Evolutionary conservation across 1,139 yeast species (phyloP), one percentile per base, ranked within the genome.

Genomic region (Saccharomyces hybrid): DNA sequence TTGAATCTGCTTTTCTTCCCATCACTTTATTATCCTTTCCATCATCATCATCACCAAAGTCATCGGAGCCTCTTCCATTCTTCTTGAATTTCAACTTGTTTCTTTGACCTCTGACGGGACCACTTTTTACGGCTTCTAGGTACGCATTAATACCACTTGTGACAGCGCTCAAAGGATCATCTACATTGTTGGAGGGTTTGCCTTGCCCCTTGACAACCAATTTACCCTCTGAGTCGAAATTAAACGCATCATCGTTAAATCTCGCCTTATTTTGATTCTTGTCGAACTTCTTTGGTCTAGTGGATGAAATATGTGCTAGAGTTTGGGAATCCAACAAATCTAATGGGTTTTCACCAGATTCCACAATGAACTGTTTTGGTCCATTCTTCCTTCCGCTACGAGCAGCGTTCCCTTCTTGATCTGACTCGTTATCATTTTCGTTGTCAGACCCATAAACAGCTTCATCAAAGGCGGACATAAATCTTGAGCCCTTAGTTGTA

Each of bases 41-140:
- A n/a, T n/a, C n/a, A n/a, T n/a, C n/a, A n/a, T n/a, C n/a, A n/a
- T n/a, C n/a, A n/a, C n/a, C n/a, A n/a, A 26, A 79, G 69, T 80
- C 82, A 53, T 76, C 79, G 50, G 81, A 81, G 53, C 79, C 78
- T 50, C 76, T 76, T 31, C 78, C 77, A 41, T 78, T 76, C 70
- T 83, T 84, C 74, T 86, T 88, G 74, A 83, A 93, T 73, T 90
- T 91, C 78, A 90, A 80, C 75, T 83, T 89, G 72, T 90, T 89
- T 75, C 82, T 83, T 75, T 88, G 97, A 55, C 97, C 97, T 72
- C 96, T 84, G 3, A 88, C 82, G 46, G 99, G 98, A 31, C 93
- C 97, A 64, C 86, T 88, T 70, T 83, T 86, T 44, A 93, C 89
- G 9, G 98, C 99, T 61, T 89, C 97, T 62, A 90, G 81, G 69